A percentile compares a stretch with the other conserved stretches of the same genome.
These are phyloP conservation scores for Coemansia sp. DNA, from an alignment of 192 early-diverging fungal species.

Conservation along the genomic window DNA sequence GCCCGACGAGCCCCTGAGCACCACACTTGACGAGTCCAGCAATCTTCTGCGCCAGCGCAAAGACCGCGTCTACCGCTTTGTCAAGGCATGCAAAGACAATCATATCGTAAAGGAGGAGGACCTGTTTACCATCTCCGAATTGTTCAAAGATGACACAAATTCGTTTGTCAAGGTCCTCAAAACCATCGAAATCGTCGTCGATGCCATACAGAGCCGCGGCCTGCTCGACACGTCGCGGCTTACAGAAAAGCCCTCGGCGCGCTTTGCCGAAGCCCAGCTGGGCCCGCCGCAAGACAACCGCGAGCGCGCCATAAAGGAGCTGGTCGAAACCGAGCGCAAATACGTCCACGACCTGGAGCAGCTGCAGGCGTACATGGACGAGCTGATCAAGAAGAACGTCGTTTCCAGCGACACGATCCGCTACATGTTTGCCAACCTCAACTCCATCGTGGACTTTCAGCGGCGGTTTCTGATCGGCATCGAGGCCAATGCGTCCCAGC, in stretches of 20 bases:
- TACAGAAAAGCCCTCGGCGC: slow-evolving; percentile 46
- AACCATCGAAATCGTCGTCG: slow-evolving; percentile 73
- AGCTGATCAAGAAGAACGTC: slow-evolving; percentile 67
- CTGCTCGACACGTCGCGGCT: slow-evolving; percentile 35
- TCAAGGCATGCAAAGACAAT: slow-evolving; percentile 82
- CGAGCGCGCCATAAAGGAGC: slow-evolving; percentile 79
- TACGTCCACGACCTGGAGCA: slow-evolving; percentile 88
- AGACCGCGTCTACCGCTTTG: slow-evolving; percentile 80
- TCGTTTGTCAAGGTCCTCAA: slow-evolving; percentile 95
- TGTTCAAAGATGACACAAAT: slow-evolving; percentile 94
- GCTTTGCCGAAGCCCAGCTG: slow-evolving; percentile 54
- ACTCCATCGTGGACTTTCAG: slow-evolving; percentile 93
- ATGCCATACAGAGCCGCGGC: slow-evolving; percentile 65
- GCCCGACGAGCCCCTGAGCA: slow-evolving; percentile 60
- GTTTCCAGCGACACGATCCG: slow-evolving; percentile 75
- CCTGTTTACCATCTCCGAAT: slow-evolving; percentile 79
- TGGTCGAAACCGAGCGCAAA: slow-evolving; percentile 90
- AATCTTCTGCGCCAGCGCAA: slow-evolving; percentile 70
- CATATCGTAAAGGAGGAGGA: slow-evolving; percentile 72
- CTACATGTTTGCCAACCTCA: slow-evolving; percentile 89
- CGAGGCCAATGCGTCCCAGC: slow-evolving; percentile 72
- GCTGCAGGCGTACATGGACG: slow-evolving; percentile 74
- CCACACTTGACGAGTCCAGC: slow-evolving; percentile 56
- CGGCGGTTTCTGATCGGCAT: slow-evolving; percentile 88
- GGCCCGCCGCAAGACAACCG: slow-evolving; percentile 81